A percentile compares a stretch with the other conserved stretches of the same genome.
Conservation (phyloP, 1,284 basidiomycete species). For the Hymenochaete sp. region DNA sequence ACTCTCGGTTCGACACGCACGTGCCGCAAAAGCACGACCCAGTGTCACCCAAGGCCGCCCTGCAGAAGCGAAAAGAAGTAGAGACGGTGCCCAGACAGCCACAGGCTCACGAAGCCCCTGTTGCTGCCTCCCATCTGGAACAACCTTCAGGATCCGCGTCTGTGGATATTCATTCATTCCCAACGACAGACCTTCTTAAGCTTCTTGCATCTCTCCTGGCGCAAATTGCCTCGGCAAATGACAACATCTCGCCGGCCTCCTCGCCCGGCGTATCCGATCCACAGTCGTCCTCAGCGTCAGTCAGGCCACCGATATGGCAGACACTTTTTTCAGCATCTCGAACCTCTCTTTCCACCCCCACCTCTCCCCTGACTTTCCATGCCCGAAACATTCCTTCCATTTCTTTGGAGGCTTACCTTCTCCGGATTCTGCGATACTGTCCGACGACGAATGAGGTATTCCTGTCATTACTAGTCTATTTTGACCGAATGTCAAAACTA, state of each 20-base stretch:
- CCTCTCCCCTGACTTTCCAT: conserved; percentile 87
- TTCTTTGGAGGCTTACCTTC: conserved; percentile 87
- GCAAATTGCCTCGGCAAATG: conserved; percentile 90
- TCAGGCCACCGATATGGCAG: conserved; percentile 43
- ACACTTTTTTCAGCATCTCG: conserved; percentile 75
- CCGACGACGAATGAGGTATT: conserved; percentile 98
- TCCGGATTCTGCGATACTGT: conserved; percentile 96
- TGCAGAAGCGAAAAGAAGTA: conserved; percentile 1
- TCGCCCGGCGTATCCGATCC: conserved; percentile 20
- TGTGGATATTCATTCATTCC: conserved; percentile 56
- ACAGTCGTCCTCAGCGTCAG: conserved; percentile 23
- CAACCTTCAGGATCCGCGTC: background rate
- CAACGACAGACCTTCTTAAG: conserved; percentile 65
- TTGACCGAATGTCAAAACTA: conserved; percentile 82
- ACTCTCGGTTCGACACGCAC: conserved; percentile 2
- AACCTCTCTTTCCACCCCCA: conserved; percentile 66
- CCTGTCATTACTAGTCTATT: conserved; percentile 88
- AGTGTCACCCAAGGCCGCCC: conserved; percentile 1
- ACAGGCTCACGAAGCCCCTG: background rate
- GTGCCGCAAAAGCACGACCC: conserved; percentile 1
- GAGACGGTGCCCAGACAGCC: background rate
- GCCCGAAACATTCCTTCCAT: conserved; percentile 94
- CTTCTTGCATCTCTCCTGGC: conserved; percentile 86
- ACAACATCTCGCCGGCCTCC: conserved; percentile 39
- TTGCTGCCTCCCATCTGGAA: background rate